Percentiles rank a stretch among this genome's conserved stretches.
These are phyloP conservation scores for Lojkania enalia DNA, from an alignment of 2,329 filamentous ascomycete species.

Conservation along the genomic window DNA sequence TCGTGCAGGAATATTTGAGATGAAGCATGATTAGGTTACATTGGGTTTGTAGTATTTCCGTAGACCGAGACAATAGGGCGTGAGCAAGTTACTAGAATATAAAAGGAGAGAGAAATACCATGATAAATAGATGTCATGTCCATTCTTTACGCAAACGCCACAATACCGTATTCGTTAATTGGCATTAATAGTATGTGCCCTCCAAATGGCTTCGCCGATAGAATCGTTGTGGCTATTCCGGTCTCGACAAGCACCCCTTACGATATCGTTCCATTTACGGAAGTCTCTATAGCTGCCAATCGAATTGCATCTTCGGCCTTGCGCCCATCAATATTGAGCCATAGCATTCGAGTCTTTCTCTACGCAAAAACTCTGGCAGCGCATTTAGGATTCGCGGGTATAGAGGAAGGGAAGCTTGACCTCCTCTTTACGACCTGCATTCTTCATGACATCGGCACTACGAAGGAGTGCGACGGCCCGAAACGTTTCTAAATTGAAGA, in stretches of 20 bases:
- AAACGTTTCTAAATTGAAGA: slow-evolving; percentile 53
- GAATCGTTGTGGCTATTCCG: no score
- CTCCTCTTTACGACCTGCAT: slow-evolving; percentile 59
- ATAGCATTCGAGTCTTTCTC: slow-evolving; percentile 71
- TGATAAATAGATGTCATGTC: no score
- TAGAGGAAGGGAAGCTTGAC: slow-evolving; percentile 50
- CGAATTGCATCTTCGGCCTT: slow-evolving; percentile 57
- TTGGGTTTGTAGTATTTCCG: no score
- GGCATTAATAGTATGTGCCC: no score
- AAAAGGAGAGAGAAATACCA: background rate
- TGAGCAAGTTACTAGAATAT: no score
- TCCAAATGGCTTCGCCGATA: no score
- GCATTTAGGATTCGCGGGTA: slow-evolving; percentile 33
- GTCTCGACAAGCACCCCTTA: slow-evolving; percentile 1
- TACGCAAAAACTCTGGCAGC: slow-evolving; percentile 52
- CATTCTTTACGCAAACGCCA: no score
- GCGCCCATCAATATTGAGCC: slow-evolving; percentile 63
- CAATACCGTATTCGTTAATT: no score
- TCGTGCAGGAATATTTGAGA: no score
- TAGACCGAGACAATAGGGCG: no score
- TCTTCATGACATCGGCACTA: slow-evolving; percentile 75
- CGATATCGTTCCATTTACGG: slow-evolving; percentile 10
- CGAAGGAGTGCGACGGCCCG: slow-evolving; percentile 44
- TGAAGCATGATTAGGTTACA: no score
- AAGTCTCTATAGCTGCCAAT: slow-evolving; percentile 52